phyloP scores from a whole-genome alignment of 805 yeast genomes.

The Candida loeiensis region DNA sequence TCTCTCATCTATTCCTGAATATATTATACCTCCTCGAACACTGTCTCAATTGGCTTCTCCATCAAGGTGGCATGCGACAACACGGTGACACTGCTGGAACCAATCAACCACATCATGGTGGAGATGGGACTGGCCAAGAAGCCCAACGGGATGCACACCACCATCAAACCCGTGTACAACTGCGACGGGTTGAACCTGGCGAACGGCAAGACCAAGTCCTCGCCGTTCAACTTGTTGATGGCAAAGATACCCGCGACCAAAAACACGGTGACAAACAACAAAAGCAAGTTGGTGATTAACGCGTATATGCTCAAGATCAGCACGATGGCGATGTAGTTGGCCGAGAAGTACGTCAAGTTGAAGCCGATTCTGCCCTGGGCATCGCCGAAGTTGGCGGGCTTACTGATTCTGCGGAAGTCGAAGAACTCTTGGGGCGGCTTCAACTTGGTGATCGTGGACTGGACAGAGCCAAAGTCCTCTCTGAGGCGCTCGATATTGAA shows the following conservation, averaged over 20 bases:
- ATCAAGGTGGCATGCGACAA: constrained; percentile 83
- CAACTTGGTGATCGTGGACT: constrained; percentile 62
- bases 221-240: constrained; percentile 75
- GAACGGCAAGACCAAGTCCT: constrained; percentile 73
- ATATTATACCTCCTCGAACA: constrained; percentile 64
- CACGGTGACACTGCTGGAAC: constrained; percentile 76
- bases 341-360: constrained; percentile 81
- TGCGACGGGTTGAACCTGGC: constrained; percentile 72
- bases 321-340: constrained; percentile 78
- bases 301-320: constrained; percentile 77
- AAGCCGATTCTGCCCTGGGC: constrained; percentile 83
- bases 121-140: constrained; percentile 86
- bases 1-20: neutral
- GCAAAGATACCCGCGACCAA: constrained; percentile 74
- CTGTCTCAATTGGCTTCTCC: constrained; percentile 95
- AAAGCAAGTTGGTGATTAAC: constrained; percentile 76
- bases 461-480: constrained; percentile 41
- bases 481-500: constrained; percentile 23
- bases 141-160: constrained; percentile 77
- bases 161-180: constrained; percentile 75
- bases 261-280: constrained; percentile 75
- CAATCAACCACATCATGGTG: constrained; percentile 87
- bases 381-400: constrained; percentile 87
- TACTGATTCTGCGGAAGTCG: constrained; percentile 82
- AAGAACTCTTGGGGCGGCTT: constrained; percentile 93